These are phyloP conservation scores for Clavispora asparagi DNA, from an alignment of 805 yeast genomes.

Conservation along the genomic window DNA sequence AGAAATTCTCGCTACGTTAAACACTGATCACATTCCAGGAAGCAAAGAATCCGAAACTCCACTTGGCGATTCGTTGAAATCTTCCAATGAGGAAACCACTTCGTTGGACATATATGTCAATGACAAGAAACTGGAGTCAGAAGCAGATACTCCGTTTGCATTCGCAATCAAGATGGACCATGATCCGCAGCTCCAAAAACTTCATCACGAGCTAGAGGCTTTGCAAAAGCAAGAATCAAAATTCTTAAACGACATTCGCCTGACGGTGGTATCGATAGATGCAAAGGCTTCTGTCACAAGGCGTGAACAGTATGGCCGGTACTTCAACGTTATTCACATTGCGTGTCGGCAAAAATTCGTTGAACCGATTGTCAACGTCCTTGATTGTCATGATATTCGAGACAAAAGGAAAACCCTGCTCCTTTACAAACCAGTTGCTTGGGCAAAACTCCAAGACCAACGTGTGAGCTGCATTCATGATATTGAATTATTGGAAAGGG, in stretches of 20 bases:
- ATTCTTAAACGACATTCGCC: slow-evolving; percentile 17
- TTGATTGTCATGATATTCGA: slow-evolving; percentile 16
- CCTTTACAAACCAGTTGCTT: slow-evolving; percentile 39
- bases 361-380: slow-evolving; percentile 14
- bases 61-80: neutral
- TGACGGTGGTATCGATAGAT: slow-evolving; percentile 21
- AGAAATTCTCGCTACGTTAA: slow-evolving; percentile 34
- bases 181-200: slow-evolving; percentile 21
- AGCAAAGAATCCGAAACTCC: neutral
- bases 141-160: neutral
- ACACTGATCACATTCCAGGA: slow-evolving; percentile 19
- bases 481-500: slow-evolving; percentile 52
- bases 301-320: slow-evolving; percentile 26
- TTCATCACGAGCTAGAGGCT: slow-evolving; percentile 29
- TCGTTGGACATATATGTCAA: neutral
- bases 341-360: slow-evolving; percentile 34
- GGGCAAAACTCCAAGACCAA: slow-evolving; percentile 52
- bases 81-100: neutral
- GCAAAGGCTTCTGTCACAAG: slow-evolving; percentile 23
- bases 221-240: slow-evolving; percentile 22
- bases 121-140: neutral
- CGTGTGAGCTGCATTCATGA: slow-evolving; percentile 41
- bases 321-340: slow-evolving; percentile 43
- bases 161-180: slow-evolving; percentile 34
- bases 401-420: slow-evolving; percentile 39